Base-by-base conservation (phyloP, 1,139 yeast genomes). In the Kazachstania sp. region DNA sequence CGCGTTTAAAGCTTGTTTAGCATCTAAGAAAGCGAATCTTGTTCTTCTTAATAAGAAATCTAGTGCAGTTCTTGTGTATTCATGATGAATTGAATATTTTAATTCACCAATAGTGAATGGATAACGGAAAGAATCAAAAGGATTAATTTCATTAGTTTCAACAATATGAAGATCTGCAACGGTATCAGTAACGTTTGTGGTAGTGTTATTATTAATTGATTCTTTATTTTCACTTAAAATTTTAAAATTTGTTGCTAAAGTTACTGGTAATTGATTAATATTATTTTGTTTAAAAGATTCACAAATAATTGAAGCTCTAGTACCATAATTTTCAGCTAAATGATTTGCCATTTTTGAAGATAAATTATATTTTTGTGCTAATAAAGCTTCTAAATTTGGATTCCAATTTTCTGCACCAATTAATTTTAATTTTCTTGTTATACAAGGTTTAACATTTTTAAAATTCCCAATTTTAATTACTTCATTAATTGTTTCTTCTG, bases 11-110 rank as follows among this genome's bases (percentile, higher is more conserved):
- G 97, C 95, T 57, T 86, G 92, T 66, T 81, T 80, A 42, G 95
- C 87, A 69, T 90, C 90, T 64, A 90, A 74, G 72, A 88, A 90
- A 2, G 96, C 96, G 65, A 87, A 79, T 69, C 97, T 81, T 48
- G 95, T 83, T 74, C 97, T 83, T 73, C 97, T 83, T 49, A 95
- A 88, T 55, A 90, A 74, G 74, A 90, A 88, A 68, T 90, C 97
- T 50, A 83, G 70, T 45, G 96, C 95, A 12, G 92, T 85, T 69
- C 95, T 77, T 43, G 88, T 81, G 65, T 87, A 87, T 71, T 90
- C 97, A 69, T 86, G 78, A 55, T 79, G 72, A 60, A 88, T 74
- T 11, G 90, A 83, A 70, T 88, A 90, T 61, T 81, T 76, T 68
- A 90, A 77, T 71, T 90, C 97, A 47, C 95, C 97, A 63, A 87